Conservation (phyloP, 176 grass and related monocot species). For the Bolboschoenus planiculmis region DNA sequence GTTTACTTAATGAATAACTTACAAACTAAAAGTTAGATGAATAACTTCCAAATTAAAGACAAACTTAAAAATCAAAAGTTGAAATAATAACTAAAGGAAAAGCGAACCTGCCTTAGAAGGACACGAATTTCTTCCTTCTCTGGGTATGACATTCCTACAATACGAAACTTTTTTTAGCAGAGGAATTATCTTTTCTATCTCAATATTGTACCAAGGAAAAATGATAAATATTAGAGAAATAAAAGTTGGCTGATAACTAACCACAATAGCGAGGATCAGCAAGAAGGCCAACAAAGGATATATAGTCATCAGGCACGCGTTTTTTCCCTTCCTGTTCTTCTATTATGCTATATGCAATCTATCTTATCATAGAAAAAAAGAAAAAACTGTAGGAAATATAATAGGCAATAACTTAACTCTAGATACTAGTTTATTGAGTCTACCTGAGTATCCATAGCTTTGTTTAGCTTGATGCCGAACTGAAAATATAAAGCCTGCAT, state of each 20-base stretch:
- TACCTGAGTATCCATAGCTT: constrained; percentile 98
- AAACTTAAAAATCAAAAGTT: not conserved
- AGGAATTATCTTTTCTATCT: not conserved
- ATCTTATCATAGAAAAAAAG: constrained; percentile 26
- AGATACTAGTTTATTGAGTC: not conserved
- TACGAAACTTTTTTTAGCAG: not conserved
- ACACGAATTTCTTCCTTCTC: constrained; percentile 97
- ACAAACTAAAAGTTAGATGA: too few species aligned
- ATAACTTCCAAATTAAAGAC: constrained; percentile 4
- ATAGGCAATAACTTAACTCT: not conserved
- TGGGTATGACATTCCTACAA: constrained; percentile 86
- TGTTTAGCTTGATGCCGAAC: constrained; percentile 92
- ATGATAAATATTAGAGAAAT: not conserved
- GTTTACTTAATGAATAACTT: not conserved
- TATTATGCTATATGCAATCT: constrained; percentile 92
- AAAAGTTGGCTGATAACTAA: not conserved
- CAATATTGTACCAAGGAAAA: not conserved
- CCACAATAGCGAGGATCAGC: constrained; percentile 88
- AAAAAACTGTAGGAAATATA: not conserved
- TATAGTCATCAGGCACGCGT: constrained; percentile 52
- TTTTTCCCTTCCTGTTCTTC: constrained; percentile 82
- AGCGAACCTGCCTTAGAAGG: constrained; percentile 82
- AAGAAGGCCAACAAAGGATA: constrained; percentile 92
- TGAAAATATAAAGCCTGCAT: constrained; percentile 95
- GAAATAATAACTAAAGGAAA: constrained; percentile 26